Conservation (phyloP, 306 rosid genomes). For the Oxytropis ochrocephala region DNA sequence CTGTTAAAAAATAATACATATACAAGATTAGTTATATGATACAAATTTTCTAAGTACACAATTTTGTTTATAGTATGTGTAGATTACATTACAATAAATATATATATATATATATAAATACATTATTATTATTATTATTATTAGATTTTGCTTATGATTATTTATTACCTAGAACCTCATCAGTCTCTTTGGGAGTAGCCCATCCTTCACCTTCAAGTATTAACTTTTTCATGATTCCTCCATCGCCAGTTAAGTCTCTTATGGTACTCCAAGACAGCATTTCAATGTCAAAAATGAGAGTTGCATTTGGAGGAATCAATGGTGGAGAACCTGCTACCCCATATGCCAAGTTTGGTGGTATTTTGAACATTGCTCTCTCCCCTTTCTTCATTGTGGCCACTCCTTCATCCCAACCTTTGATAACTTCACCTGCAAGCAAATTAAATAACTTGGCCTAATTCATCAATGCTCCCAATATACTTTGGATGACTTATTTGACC, state of each 20-base stretch:
- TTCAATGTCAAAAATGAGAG: constrained; percentile 56
- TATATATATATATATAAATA: background rate
- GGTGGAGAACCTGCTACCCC: constrained; percentile 55
- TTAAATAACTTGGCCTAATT: background rate
- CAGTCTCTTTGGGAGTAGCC: constrained; percentile 54
- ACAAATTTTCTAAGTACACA: background rate
- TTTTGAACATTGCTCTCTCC: constrained; percentile 58
- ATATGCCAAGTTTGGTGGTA: constrained; percentile 57
- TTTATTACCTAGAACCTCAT: constrained; percentile 48
- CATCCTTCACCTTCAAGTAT: constrained; percentile 49
- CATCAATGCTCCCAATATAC: too few relatives aligned
- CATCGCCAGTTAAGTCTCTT: constrained; percentile 52
- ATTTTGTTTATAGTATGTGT: background rate
- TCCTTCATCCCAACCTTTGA: constrained; percentile 68
- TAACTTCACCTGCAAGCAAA: constrained; percentile 49
- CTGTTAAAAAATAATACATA: constrained; percentile 16
- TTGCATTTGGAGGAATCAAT: constrained; percentile 46
- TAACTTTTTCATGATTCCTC: constrained; percentile 55
- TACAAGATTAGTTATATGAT: background rate
- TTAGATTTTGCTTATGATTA: background rate
- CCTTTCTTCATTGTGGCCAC: constrained; percentile 60
- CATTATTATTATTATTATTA: background rate
- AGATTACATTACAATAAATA: background rate
- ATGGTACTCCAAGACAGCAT: constrained; percentile 46
- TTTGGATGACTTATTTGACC: too few relatives aligned